Evolutionary conservation across 2,329 filamentous ascomycete species (phyloP), one percentile per base, ranked within the genome.

Genomic region (Cladosporium sp.): DNA sequence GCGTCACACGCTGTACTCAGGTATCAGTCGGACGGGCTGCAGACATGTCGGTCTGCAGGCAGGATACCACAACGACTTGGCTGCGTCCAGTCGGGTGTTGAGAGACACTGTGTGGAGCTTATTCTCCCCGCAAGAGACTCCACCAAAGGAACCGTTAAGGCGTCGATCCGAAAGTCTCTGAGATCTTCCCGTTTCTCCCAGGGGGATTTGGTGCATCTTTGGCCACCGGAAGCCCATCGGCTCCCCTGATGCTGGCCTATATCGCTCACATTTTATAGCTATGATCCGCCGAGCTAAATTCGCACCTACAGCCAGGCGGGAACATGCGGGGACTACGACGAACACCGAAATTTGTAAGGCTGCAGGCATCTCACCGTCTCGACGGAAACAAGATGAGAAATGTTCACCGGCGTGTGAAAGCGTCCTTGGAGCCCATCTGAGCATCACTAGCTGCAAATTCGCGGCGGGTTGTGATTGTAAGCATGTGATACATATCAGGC

Each of bases 131-230:
- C 46, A 38, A 43, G 16, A 16, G 40, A 37, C 22, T 37, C 16
- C 9, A n/a, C 33, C 33, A 9, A 16, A 22, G 22, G 19, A 32
- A 41, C 28, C 5, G 19, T 32, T 19, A 41, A 37, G 6, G 13
- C n/a, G 40, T 37, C 11, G 48, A 50, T 50, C 48, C 37, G 40
- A 35, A 35, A 42, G 48, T 37, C 38, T 50, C 37, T 41, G 31
- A 49, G 46, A 16, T 41, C 34, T 28, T 28, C 7, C 22, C 22
- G 22, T 28, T 28, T 28, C 46, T 33, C 35, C 13, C n/a, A 32
- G 46, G 46, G 32, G 46, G 11, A 5, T 33, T 22, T n/a, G 46
- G 37, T 19, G 46, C 44, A 2, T 14, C 11, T 9, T 11, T 42
- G 9, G 22, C n/a, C 13, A 10, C 32, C 22, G 35, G 46, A n/a